phyloP scores from a whole-genome alignment of 1,284 basidiomycete genomes.

The Clitocybe nebularis region DNA sequence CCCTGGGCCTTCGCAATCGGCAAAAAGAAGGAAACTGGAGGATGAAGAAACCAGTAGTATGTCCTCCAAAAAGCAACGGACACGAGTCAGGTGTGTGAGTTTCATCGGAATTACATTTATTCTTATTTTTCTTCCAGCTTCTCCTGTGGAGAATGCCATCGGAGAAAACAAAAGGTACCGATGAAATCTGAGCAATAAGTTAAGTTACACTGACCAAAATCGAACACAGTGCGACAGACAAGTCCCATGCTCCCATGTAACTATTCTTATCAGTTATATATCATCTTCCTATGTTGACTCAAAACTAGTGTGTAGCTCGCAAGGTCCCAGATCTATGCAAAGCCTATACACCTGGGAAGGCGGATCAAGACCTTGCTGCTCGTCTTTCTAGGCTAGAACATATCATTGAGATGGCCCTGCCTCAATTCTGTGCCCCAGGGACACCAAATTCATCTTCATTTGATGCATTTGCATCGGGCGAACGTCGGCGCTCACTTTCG shows the following conservation, averaged over 20 bases:
- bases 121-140: slow-evolving; percentile 44
- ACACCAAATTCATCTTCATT: slow-evolving; percentile 30
- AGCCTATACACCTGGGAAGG: slow-evolving; percentile 80
- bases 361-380: slow-evolving; percentile 72
- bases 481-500: slow-evolving; percentile 42
- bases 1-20: slow-evolving; percentile 21
- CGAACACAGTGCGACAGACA: slow-evolving; percentile 69
- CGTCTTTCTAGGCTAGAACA: slow-evolving; percentile 72
- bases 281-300: slow-evolving; percentile 12
- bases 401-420: slow-evolving; percentile 72
- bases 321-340: slow-evolving; percentile 83
- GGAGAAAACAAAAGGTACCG: slow-evolving; percentile 74
- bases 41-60: slow-evolving; percentile 47
- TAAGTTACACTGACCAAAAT: slow-evolving; percentile 17
- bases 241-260: slow-evolving; percentile 75
- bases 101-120: slow-evolving; percentile 12
- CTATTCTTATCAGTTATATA: slow-evolving; percentile 6
- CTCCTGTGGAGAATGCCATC: slow-evolving; percentile 83
- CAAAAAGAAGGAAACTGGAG: slow-evolving; percentile 61
- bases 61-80: slow-evolving; percentile 60
- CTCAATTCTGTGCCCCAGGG: slow-evolving; percentile 55
- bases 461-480: slow-evolving; percentile 26
- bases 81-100: slow-evolving; percentile 62
- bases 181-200: not conserved
- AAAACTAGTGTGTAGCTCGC: slow-evolving; percentile 67